These are phyloP conservation scores for Blastobotrys parvus DNA, from an alignment of 805 yeast genomes.

Conservation along the genomic window DNA sequence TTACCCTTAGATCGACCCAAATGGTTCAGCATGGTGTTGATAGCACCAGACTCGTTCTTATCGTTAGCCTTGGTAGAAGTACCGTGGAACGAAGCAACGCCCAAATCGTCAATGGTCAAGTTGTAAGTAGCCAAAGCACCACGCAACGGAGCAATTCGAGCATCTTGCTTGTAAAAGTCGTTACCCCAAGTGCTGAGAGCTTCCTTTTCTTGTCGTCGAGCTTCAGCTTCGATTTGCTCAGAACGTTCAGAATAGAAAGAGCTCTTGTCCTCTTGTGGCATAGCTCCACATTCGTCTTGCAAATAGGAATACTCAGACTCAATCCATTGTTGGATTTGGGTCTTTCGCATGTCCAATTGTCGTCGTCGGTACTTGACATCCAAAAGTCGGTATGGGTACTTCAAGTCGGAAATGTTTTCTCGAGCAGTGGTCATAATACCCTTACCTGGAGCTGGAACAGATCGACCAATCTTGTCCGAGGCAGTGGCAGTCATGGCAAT, in stretches of 20 bases:
- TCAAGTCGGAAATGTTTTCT: conserved; percentile 76
- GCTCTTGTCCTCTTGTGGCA: conserved; percentile 39
- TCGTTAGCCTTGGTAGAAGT: conserved; percentile 98
- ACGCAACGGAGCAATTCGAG: conserved; percentile 93
- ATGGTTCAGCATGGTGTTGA: conserved; percentile 88
- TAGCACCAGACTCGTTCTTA: conserved; percentile 91
- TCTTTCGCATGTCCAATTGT: conserved; percentile 72
- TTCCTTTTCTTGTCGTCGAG: conserved; percentile 71
- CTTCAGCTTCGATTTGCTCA: conserved; percentile 80
- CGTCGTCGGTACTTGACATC: conserved; percentile 89
- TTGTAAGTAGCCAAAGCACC: conserved; percentile 95
- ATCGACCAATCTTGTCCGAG: conserved; percentile 96
- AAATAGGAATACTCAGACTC: conserved; percentile 68
- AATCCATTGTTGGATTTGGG: conserved; percentile 76
- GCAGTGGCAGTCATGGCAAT: conserved; percentile 95
- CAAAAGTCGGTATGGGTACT: conserved; percentile 71
- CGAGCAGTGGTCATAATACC: conserved; percentile 98
- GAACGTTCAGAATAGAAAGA: conserved; percentile 71
- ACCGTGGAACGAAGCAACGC: conserved; percentile 98
- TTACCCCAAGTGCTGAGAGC: conserved; percentile 95
- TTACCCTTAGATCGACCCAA: conserved; percentile 97
- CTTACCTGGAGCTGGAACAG: conserved; percentile 99
- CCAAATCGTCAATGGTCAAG: conserved; percentile 88
- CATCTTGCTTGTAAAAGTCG: conserved; percentile 82
- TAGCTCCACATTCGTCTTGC: conserved; percentile 57